Conservation (phyloP, 2,329 filamentous ascomycete species). For the Acrocalymma vagum region DNA sequence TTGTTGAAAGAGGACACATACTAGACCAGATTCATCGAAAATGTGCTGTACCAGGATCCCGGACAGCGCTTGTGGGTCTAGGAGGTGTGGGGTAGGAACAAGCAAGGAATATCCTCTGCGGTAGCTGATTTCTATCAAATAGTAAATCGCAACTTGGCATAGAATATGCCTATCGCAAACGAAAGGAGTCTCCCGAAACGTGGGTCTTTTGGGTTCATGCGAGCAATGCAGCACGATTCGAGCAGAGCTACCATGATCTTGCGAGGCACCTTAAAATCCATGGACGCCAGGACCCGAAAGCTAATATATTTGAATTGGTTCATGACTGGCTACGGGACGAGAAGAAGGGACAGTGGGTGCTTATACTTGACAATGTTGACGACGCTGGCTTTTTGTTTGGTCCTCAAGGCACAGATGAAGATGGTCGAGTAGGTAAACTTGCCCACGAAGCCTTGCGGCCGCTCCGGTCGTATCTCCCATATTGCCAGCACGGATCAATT, state of each 20-base stretch:
- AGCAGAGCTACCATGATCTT: conserved; percentile 20
- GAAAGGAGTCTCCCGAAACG: conserved; percentile 12
- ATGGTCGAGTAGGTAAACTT: background rate
- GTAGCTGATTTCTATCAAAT: conserved; percentile 1
- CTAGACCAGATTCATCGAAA: conserved; percentile 26
- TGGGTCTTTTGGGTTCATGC: conserved; percentile 22
- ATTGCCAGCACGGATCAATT: conserved; percentile 3
- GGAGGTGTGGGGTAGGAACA: conserved; percentile 11
- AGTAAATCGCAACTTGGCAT: conserved; percentile 23
- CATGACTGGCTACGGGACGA: conserved; percentile 19
- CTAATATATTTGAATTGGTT: conserved; percentile 19
- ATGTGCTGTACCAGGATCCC: conserved; percentile 38
- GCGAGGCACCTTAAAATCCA: conserved; percentile 14
- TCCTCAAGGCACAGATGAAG: background rate
- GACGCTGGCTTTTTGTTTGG: background rate
- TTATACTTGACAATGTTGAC: conserved; percentile 22
- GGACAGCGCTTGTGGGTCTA: conserved; percentile 29
- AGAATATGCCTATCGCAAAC: conserved; percentile 15
- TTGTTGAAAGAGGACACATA: conserved; percentile 25
- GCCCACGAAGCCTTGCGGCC: background rate
- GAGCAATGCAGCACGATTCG: conserved; percentile 21
- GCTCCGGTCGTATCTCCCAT: background rate
- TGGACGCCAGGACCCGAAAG: conserved; percentile 14
- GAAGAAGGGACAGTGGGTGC: conserved; percentile 17
- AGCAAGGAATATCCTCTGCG: background rate